phyloP scores from a whole-genome alignment of 2,329 filamentous ascomycete species.

The Exophiala sp. region DNA sequence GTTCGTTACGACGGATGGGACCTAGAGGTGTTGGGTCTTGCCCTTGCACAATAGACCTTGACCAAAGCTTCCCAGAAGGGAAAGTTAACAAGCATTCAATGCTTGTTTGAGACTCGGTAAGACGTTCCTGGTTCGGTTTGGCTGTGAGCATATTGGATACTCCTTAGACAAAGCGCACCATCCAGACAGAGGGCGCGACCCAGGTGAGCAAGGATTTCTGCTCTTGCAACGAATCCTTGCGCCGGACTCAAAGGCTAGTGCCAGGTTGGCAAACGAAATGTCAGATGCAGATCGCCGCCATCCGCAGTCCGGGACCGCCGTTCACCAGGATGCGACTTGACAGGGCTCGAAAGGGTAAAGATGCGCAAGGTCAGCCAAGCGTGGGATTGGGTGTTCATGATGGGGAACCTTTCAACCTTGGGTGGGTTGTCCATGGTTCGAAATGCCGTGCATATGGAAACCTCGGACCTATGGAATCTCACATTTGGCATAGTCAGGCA shows the following conservation, averaged over 20 bases:
- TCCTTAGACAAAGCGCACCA: constrained; percentile 7
- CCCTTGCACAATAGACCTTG: constrained; percentile 2
- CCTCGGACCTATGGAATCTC: constrained; percentile 2
- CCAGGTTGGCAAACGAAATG: constrained; percentile 7
- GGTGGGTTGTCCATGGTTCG: background rate
- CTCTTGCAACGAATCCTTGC: constrained; percentile 7
- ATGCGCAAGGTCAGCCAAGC: background rate
- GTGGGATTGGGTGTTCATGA: background rate
- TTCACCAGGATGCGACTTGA: constrained; percentile 14
- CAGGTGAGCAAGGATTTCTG: constrained; percentile 18
- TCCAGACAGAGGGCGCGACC: background rate
- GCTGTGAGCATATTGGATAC: constrained; percentile 5
- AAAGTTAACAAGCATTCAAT: background rate
- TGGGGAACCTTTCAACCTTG: background rate
- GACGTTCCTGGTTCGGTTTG: constrained; percentile 11
- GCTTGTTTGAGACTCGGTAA: constrained; percentile 16
- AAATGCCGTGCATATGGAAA: background rate
- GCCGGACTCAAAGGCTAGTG: constrained; percentile 8
- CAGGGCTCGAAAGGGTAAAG: constrained; percentile 2
- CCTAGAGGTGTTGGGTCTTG: background rate
- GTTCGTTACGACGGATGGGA: constrained; percentile 13
- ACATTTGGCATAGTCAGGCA: background rate
- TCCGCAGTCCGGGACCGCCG: constrained; percentile 20
- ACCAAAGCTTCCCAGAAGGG: constrained; percentile 7
- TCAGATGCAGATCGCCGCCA: constrained; percentile 25